Evolutionary conservation across 305 asterid species (phyloP), one percentile per base, ranked within the genome.

Genomic region (Solanum hybrid): DNA sequence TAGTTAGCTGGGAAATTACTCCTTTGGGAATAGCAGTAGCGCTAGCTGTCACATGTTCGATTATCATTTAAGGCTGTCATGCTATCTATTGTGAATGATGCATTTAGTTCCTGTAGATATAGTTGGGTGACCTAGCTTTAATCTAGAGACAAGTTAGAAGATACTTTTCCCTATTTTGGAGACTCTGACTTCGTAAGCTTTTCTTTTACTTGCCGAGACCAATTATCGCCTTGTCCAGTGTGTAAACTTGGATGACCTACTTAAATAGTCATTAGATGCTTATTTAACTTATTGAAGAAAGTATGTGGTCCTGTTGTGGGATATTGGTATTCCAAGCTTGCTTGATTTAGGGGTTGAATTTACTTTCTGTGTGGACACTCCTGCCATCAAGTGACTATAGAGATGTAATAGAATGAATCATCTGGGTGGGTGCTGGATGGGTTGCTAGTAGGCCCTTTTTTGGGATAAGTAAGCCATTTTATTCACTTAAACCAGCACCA

Each of bases 1-100:
- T 77, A 7, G 81, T 73, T 80, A 85, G 77, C 28, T 90, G 67
- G 75, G 42, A 87, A 90, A 40, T 76, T 67, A 67, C 86, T 80
- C 33, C 64, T 80, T 11, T 37, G n/a, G 61, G 74, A n/a, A 29
- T 83, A 83, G 74, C 40, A 83, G 26, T 40, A 42, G 29, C 6
- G 2, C 40, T 85, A 11, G n/a, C 71, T 57, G 64, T 85, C 46
- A 31, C 76, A 85, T 31, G 29, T 85, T 31, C 11, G n/a, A 29
- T 34, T 64, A 85, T 57, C 74, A 24, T 85, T 16, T 2, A 31
- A 57, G 76, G 76, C 76, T 85, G 76, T 85, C 88, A 84, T 84
- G 88, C 88, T 84, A 6, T 84, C 74, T 84, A 11, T 84, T 46
- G 39, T 20, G 88, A 20, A 37, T 22, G 24, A 84, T 84, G 26